Evolutionary conservation across 2,329 filamentous ascomycete species (phyloP), one percentile per base, ranked within the genome.

Genomic region (Aspergillus sp.): DNA sequence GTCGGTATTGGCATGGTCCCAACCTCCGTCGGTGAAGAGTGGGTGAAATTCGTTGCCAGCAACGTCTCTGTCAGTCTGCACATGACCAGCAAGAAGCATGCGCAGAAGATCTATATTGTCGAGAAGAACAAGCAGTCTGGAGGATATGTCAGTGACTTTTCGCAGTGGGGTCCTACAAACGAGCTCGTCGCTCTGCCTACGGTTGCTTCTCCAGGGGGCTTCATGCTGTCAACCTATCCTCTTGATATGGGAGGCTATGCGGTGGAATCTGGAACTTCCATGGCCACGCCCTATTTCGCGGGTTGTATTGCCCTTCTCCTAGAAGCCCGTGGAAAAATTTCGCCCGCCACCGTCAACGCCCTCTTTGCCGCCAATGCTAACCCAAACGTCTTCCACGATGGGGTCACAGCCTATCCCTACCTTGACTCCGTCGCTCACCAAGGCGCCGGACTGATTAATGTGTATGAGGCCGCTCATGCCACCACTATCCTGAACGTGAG

Each of bases 381-480:
- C 32, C 64, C 62, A 4, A 63, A 62, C 38, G 41, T 60, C 5
- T 69, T 65, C 56, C 63, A 67, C 43, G 64, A 65, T 26, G 64
- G 65, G 30, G 50, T 55, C 22, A 58, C 55, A 3, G 56, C 62
- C n/a, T 64, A 53, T 9, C 46, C 61, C 10, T 70, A 65, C 52
- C 59, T 70, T 40, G 67, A 64, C 0, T 82, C 84, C 0, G 79
- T 84, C 11, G 68, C 79, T 3, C 84, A 87, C 62, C 82, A 85
- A 60, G 84, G 84, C 10, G 79, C 70, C 24, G 84, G 84, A 35
- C 70, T 86, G 11, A 70, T 87, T 45, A 81, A 84, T 58, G 83
- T 82, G 3, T 79, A 80, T 55, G 80, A 84, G 51, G 81, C 82
- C 3, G 80, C 83, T 5, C 76, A 80, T 58, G 72, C 79, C 14